Percentiles rank a stretch among this genome's conserved stretches.
Evolutionary conservation across 2,329 filamentous ascomycete species (phyloP).

Genomic region (Cordyceps cateniannulata): DNA sequence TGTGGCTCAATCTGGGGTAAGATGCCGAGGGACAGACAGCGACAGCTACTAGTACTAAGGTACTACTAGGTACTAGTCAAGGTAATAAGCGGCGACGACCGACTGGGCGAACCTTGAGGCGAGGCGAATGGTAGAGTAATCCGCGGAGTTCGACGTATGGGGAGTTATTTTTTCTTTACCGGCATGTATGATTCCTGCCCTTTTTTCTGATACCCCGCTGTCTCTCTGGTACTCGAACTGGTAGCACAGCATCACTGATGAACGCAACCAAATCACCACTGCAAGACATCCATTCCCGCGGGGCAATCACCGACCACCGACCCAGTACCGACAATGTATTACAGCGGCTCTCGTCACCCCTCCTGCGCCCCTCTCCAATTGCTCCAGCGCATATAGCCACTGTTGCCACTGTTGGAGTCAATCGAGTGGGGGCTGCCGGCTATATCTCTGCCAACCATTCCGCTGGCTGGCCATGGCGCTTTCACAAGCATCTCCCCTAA

Average conservation of each 20-base stretch:
- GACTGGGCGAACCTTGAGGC: background rate
- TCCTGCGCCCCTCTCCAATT: background rate
- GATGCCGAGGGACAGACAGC: slow-evolving; percentile 3
- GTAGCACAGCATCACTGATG: background rate
- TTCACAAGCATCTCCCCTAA: background rate
- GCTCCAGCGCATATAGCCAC: background rate
- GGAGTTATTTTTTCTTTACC: background rate
- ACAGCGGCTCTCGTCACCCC: background rate
- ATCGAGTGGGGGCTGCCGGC: background rate
- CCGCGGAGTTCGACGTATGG: background rate
- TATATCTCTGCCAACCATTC: background rate
- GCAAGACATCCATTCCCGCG: background rate
- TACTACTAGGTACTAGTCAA: no score
- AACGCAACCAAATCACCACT: no score
- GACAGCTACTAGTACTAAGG: no score
- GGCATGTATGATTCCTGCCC: background rate
- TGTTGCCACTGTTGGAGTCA: no score
- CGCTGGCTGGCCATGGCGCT: background rate
- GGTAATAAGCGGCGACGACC: background rate
- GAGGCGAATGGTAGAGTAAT: background rate
- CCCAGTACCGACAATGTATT: background rate
- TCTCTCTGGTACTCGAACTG: background rate
- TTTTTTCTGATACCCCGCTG: background rate
- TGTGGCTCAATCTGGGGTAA: slow-evolving; percentile 9
- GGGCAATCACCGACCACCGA: background rate